Percentiles rank a stretch among this genome's conserved stretches.
Conservation (phyloP, 169 alveolate species). For the Eimeria maxima region DNA sequence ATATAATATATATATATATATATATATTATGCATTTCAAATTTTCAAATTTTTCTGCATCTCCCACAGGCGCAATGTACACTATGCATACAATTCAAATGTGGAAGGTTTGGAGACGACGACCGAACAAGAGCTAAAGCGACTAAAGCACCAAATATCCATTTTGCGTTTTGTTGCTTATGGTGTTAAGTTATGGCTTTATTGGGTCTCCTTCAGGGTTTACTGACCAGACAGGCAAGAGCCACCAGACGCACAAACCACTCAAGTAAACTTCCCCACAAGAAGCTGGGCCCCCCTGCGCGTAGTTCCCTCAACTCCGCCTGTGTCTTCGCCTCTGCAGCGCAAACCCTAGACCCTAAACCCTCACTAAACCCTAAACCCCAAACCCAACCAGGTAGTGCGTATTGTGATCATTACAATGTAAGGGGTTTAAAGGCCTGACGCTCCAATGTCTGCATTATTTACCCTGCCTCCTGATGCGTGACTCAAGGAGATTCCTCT, state of each 20-base stretch:
- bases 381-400: not conserved
- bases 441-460: not conserved
- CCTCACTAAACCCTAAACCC: not conserved
- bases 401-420: not conserved
- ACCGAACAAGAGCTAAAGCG: not conserved
- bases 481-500: not conserved
- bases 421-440: not conserved
- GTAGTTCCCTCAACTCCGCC: conserved; percentile 25
- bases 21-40: not conserved
- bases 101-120: not conserved
- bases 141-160: not conserved
- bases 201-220: not conserved
- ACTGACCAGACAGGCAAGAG: conserved; percentile 20
- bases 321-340: conserved; percentile 30
- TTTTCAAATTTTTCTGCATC: not conserved
- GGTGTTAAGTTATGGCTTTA: not conserved
- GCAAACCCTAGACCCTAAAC: not conserved
- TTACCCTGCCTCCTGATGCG: conserved; percentile 31
- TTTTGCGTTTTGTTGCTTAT: not conserved
- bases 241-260: conserved; percentile 41
- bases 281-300: conserved; percentile 2
- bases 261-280: conserved; percentile 1
- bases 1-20: not conserved
- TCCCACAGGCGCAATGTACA: too few relatives aligned
- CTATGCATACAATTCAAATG: too few relatives aligned